These are phyloP conservation scores for Medicago ruthenica DNA, from an alignment of 306 rosid genomes.

Conservation along the genomic window DNA sequence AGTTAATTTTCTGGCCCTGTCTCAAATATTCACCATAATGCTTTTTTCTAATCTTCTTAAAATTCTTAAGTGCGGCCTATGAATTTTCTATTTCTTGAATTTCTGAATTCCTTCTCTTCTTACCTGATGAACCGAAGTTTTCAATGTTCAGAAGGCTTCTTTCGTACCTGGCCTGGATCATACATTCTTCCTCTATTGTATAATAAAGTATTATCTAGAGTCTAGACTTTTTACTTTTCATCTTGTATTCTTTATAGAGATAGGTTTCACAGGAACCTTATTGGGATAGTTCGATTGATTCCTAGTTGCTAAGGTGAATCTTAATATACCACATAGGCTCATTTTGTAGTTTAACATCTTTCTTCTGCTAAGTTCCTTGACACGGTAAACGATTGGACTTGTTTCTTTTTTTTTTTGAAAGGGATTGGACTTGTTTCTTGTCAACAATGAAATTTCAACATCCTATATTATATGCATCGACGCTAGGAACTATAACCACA, in stretches of 20 bases:
- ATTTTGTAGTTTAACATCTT: neutral
- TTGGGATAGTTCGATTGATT: neutral
- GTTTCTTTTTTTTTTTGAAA: no score
- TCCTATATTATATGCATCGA: neutral
- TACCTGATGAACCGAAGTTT: neutral
- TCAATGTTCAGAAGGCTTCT: neutral
- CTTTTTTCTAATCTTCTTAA: neutral
- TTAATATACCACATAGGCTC: constrained; percentile 11
- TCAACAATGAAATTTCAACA: neutral
- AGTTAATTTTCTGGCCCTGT: neutral
- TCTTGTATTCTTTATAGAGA: neutral
- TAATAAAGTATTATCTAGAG: neutral
- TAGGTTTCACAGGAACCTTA: neutral
- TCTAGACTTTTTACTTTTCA: neutral
- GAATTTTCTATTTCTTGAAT: neutral
- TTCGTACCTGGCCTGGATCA: neutral
- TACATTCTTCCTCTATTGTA: neutral
- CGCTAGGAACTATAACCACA: neutral
- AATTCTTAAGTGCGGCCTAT: neutral
- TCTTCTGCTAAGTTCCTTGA: neutral
- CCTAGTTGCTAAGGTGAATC: constrained; percentile 7
- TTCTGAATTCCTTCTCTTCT: neutral
- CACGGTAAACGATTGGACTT: neutral
- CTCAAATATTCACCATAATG: neutral
- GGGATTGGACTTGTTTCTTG: neutral